These are phyloP conservation scores for Cladosporium sp. DNA, from an alignment of 2,329 filamentous ascomycete genomes.

Conservation along the genomic window DNA sequence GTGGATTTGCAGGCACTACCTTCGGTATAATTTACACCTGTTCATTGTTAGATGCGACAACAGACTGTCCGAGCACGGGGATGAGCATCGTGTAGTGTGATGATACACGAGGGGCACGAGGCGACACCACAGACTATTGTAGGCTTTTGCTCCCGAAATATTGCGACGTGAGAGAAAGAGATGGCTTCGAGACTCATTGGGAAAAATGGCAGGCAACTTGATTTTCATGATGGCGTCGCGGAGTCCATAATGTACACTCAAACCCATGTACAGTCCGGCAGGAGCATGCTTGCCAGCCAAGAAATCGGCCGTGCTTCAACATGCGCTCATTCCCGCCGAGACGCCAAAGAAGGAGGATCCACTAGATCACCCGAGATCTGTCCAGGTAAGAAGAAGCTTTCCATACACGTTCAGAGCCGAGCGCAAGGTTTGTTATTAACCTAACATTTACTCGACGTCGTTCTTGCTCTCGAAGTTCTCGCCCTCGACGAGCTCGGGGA, in stretches of 20 bases:
- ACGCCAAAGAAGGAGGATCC: slow-evolving; percentile 10
- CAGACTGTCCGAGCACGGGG: too few species aligned
- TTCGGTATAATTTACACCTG: too few species aligned
- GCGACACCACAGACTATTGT: too few species aligned
- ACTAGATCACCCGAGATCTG: slow-evolving; percentile 12
- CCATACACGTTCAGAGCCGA: background rate
- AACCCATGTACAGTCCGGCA: slow-evolving; percentile 13
- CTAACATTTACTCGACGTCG: slow-evolving; percentile 69
- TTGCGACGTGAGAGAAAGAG: too few species aligned
- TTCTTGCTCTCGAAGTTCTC: slow-evolving; percentile 92
- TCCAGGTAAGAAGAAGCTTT: slow-evolving; percentile 1
- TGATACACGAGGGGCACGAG: too few species aligned
- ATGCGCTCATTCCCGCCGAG: slow-evolving; percentile 1
- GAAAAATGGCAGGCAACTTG: slow-evolving; percentile 8
- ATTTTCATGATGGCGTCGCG: slow-evolving; percentile 14
- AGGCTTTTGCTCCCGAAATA: too few species aligned
- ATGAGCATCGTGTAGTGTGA: too few species aligned
- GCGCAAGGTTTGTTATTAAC: background rate
- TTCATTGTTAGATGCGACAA: too few species aligned
- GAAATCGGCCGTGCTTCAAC: slow-evolving; percentile 5
- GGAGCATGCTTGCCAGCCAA: background rate
- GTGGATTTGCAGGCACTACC: too few species aligned
- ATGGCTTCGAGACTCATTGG: background rate
- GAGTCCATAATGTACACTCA: slow-evolving; percentile 13
- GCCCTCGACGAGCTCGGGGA: slow-evolving; percentile 92